Conservation (phyloP, 2,329 filamentous ascomycete genomes). For the Fusarium pseudograminearum region DNA sequence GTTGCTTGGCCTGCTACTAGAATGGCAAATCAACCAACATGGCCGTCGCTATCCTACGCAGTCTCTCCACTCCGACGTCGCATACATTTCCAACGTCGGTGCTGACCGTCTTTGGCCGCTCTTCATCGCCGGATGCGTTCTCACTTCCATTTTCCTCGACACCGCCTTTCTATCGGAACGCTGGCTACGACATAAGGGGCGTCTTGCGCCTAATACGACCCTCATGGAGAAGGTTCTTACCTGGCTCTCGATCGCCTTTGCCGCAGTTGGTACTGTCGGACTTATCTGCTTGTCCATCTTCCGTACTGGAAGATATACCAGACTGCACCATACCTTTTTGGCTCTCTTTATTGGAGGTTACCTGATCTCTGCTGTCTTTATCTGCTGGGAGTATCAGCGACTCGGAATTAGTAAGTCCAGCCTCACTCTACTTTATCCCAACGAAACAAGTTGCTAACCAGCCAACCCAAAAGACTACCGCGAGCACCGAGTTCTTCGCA, state of each 20-base stretch:
- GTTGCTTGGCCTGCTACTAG: constrained; percentile 76
- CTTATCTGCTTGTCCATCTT: constrained; percentile 88
- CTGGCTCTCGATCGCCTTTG: constrained; percentile 72
- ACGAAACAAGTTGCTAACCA: constrained; percentile 5
- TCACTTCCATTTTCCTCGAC: constrained; percentile 85
- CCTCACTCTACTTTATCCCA: not conserved
- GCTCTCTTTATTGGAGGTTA: constrained; percentile 88
- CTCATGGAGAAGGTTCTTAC: constrained; percentile 72
- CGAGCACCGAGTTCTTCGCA: constrained; percentile 76
- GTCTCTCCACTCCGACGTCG: constrained; percentile 67
- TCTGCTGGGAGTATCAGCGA: constrained; percentile 90
- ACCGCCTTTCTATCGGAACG: constrained; percentile 83
- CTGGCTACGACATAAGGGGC: constrained; percentile 84
- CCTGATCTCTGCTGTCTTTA: constrained; percentile 85
- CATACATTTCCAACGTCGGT: constrained; percentile 79
- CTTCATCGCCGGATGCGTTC: constrained; percentile 77
- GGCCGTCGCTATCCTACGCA: constrained; percentile 71
- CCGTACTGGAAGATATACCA: constrained; percentile 77
- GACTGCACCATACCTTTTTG: constrained; percentile 81
- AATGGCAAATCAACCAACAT: constrained; percentile 71
- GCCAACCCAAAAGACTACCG: constrained; percentile 70
- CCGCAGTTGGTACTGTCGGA: constrained; percentile 80
- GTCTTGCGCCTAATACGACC: constrained; percentile 77
- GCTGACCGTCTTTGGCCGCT: constrained; percentile 75
- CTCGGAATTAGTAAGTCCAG: constrained; percentile 74